A percentile compares a stretch with the other conserved stretches of the same genome.
phyloP scores from a whole-genome alignment of 2,329 filamentous ascomycete species.

The Colletotrichum liriopes region DNA sequence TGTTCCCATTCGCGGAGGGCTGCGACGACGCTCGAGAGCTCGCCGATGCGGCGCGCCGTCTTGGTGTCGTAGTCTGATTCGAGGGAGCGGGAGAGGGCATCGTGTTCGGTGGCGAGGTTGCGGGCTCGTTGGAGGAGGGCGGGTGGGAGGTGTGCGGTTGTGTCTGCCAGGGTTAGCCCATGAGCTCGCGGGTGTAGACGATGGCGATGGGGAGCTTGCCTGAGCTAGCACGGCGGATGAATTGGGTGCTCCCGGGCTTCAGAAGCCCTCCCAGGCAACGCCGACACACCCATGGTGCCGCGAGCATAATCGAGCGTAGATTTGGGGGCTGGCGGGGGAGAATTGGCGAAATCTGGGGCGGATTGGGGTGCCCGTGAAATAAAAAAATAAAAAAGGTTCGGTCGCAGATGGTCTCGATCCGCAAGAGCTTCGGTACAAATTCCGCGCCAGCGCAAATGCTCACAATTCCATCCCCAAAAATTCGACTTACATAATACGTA shows the following conservation, averaged over 20 bases:
- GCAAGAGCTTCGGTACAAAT: slow-evolving; percentile 25
- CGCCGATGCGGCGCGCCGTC: slow-evolving; percentile 73
- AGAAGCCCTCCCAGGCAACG: slow-evolving; percentile 61
- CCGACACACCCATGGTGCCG: slow-evolving; percentile 68
- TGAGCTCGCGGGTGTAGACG: not conserved
- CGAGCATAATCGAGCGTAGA: slow-evolving; percentile 50
- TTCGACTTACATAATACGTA: slow-evolving; percentile 24
- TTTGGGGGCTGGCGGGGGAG: not conserved
- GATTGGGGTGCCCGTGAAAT: not conserved
- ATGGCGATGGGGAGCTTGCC: slow-evolving; percentile 36
- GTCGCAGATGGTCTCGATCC: slow-evolving; percentile 8
- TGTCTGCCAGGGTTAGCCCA: slow-evolving; percentile 44
- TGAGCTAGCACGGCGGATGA: slow-evolving; percentile 62
- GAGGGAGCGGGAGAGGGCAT: slow-evolving; percentile 66
- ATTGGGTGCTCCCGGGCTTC: slow-evolving; percentile 49
- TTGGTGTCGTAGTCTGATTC: slow-evolving; percentile 70
- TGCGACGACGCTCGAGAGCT: slow-evolving; percentile 70
- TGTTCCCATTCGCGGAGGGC: slow-evolving; percentile 74
- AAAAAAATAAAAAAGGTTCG: not conserved
- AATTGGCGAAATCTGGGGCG: too few species aligned
- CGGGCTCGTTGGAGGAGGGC: slow-evolving; percentile 74
- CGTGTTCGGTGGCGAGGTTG: slow-evolving; percentile 71
- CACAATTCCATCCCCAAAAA: slow-evolving; percentile 5
- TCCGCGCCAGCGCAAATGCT: slow-evolving; percentile 6
- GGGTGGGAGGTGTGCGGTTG: slow-evolving; percentile 60